phyloP scores from a whole-genome alignment of 106 monocot genomes.

The Gastrodia elata region DNA sequence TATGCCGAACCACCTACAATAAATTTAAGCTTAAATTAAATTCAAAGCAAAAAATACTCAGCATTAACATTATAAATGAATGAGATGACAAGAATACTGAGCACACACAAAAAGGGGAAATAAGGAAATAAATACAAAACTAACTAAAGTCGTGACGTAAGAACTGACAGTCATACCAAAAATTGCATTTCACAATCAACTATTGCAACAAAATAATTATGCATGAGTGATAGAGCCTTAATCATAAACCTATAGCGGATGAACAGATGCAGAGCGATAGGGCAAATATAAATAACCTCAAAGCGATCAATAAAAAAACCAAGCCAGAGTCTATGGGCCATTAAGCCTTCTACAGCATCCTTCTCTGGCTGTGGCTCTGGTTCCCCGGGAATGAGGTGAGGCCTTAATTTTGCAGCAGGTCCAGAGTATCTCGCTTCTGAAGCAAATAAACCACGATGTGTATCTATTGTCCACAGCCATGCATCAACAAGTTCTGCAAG shows the following conservation, averaged over 20 bases:
- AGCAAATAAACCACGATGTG: conserved; percentile 95
- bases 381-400: conserved; percentile 88
- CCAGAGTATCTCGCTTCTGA: conserved; percentile 79
- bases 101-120: background rate
- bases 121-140: background rate
- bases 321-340: conserved; percentile 95
- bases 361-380: conserved; percentile 73
- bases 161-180: background rate
- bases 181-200: background rate
- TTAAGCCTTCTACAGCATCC: conserved; percentile 78
- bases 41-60: background rate
- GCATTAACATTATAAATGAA: background rate
- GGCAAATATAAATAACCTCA: conserved; percentile 51
- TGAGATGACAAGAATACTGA: background rate
- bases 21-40: conserved; percentile 2
- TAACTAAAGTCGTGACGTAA: background rate
- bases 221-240: conserved; percentile 4
- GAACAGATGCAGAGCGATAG: background rate
- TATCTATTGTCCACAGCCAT: conserved; percentile 99
- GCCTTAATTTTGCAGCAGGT: conserved; percentile 88
- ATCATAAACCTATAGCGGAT: background rate
- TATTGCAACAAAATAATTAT: background rate
- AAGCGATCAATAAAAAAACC: conserved; percentile 98
- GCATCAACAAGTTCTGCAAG: conserved; percentile 99
- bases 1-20: conserved; percentile 83